phyloP scores from a whole-genome alignment of 1,284 basidiomycete species.

The Anthracocystis panici-leucophaei region DNA sequence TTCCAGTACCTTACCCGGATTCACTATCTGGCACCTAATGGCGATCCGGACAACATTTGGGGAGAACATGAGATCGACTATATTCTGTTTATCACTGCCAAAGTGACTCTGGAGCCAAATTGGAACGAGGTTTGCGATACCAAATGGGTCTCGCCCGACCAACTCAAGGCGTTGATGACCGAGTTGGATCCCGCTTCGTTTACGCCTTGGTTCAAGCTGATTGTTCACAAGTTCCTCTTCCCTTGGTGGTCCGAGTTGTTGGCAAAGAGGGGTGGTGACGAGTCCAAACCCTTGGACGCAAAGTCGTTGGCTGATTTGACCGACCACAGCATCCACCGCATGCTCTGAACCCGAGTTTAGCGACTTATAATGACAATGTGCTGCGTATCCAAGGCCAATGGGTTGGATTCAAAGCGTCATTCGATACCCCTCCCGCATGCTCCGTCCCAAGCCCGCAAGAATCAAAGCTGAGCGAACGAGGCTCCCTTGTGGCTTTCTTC shows the following conservation, averaged over 20 bases:
- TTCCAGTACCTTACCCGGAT: slow-evolving; percentile 97
- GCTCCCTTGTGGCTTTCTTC: neutral
- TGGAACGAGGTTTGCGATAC: slow-evolving; percentile 90
- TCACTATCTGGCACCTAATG: slow-evolving; percentile 94
- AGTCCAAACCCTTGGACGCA: slow-evolving; percentile 55
- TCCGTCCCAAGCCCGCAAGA: neutral
- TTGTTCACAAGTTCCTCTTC: slow-evolving; percentile 94
- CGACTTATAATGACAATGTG: neutral
- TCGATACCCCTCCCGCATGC: slow-evolving; percentile 18
- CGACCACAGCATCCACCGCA: slow-evolving; percentile 66
- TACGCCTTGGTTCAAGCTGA: slow-evolving; percentile 99
- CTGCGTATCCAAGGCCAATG: neutral
- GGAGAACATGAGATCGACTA: slow-evolving; percentile 99
- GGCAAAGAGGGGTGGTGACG: slow-evolving; percentile 70
- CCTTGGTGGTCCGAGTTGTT: slow-evolving; percentile 97
- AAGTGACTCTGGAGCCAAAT: slow-evolving; percentile 88
- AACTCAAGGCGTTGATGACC: slow-evolving; percentile 90
- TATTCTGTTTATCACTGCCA: slow-evolving; percentile 91
- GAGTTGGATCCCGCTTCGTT: slow-evolving; percentile 80
- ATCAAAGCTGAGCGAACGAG: neutral
- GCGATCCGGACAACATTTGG: slow-evolving; percentile 80
- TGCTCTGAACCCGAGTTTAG: slow-evolving; percentile 40
- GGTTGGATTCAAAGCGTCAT: neutral
- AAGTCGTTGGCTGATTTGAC: slow-evolving; percentile 54
- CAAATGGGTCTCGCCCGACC: slow-evolving; percentile 90